phyloP scores from a whole-genome alignment of 176 grass and related monocot species.

The Aegilops umbellulata region DNA sequence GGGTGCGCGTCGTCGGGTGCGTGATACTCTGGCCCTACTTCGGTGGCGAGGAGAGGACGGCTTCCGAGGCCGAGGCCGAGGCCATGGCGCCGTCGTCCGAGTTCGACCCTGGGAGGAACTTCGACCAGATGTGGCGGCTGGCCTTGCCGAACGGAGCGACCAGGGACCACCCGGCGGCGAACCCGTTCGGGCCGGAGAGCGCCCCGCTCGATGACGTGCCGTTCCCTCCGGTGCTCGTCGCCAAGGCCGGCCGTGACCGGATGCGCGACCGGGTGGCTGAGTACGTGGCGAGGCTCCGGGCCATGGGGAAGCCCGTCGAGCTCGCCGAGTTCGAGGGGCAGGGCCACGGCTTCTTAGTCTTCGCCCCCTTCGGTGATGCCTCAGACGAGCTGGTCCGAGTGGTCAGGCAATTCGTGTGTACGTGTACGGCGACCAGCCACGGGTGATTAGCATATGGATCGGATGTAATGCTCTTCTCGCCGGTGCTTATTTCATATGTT shows the following conservation, averaged over 20 bases:
- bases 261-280: conserved; percentile 54
- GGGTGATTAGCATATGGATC: no score
- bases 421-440: neutral
- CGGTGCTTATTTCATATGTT: no score
- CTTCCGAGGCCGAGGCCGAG: neutral
- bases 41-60: neutral
- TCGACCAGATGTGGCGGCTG: neutral
- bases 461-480: no score
- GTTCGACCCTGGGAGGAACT: neutral
- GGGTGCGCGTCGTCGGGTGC: neutral
- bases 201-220: conserved; percentile 8
- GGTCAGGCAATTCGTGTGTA: neutral
- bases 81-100: neutral
- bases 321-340: conserved; percentile 55
- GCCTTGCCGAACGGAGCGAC: conserved; percentile 18
- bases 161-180: conserved; percentile 45
- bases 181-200: conserved; percentile 55
- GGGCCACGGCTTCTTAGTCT: conserved; percentile 63
- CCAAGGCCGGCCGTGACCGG: conserved; percentile 36
- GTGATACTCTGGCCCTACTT: neutral
- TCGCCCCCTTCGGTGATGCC: conserved; percentile 44
- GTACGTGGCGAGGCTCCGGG: conserved; percentile 43
- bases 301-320: conserved; percentile 43
- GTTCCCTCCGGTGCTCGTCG: conserved; percentile 38
- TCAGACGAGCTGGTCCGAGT: neutral